A percentile compares a stretch with the other conserved stretches of the same genome.
Conservation (phyloP, 495 filamentous ascomycete species). For the Neurospora hispaniola region DNA sequence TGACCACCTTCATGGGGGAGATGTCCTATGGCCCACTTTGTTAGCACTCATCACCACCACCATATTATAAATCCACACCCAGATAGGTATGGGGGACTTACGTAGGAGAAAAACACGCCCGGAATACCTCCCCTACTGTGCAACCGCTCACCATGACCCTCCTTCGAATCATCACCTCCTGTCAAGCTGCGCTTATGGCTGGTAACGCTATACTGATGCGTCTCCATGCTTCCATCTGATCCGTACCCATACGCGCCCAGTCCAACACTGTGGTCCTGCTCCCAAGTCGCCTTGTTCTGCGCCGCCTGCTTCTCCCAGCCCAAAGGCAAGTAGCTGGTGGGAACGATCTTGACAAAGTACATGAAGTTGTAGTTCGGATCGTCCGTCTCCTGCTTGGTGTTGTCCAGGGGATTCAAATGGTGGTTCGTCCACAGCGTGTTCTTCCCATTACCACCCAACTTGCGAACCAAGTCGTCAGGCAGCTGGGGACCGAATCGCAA, state of each 20-base stretch:
- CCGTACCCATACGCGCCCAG: slow-evolving; percentile 55
- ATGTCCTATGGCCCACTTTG: slow-evolving; percentile 59
- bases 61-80: too few species aligned
- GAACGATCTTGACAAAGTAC: slow-evolving; percentile 99
- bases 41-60: neutral
- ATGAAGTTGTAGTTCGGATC: slow-evolving; percentile 90
- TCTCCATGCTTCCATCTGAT: slow-evolving; percentile 74
- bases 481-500: slow-evolving; percentile 89
- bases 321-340: slow-evolving; percentile 84
- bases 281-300: slow-evolving; percentile 9
- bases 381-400: slow-evolving; percentile 60
- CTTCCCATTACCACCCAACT: slow-evolving; percentile 31
- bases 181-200: slow-evolving; percentile 79
- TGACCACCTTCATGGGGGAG: slow-evolving; percentile 99
- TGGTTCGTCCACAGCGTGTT: slow-evolving; percentile 70
- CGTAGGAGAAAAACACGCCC: slow-evolving; percentile 96
- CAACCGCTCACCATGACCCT: slow-evolving; percentile 81
- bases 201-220: slow-evolving; percentile 95
- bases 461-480: slow-evolving; percentile 58
- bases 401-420: slow-evolving; percentile 86
- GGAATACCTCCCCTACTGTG: slow-evolving; percentile 89
- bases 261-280: slow-evolving; percentile 32
- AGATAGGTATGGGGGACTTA: slow-evolving; percentile 20
- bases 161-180: slow-evolving; percentile 70
- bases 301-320: slow-evolving; percentile 49